Percentiles rank a stretch among this genome's conserved stretches.
Conservation (phyloP, 1,139 yeast species). For the Taiozyma sp. region DNA sequence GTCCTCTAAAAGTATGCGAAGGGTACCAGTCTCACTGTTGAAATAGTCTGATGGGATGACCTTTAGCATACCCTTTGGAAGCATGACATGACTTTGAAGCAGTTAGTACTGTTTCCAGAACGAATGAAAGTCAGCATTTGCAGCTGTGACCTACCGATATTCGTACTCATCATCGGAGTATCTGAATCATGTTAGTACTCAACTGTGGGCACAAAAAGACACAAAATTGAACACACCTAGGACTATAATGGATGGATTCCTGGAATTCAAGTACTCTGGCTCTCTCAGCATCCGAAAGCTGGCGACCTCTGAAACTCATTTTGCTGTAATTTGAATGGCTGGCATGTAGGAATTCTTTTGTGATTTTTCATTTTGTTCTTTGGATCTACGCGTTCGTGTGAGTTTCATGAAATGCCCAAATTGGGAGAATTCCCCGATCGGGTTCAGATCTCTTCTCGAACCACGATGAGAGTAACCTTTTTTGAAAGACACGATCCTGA, state of each 20-base stretch:
- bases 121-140: conserved; percentile 14
- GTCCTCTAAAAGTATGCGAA: conserved; percentile 85
- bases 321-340: neutral
- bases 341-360: neutral
- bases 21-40: conserved; percentile 91
- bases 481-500: neutral
- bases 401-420: conserved; percentile 1
- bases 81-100: conserved; percentile 75
- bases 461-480: neutral
- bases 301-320: conserved; percentile 45
- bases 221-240: conserved; percentile 38
- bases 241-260: conserved; percentile 92
- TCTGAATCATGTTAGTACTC: conserved; percentile 29
- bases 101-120: conserved; percentile 7
- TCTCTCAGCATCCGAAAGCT: conserved; percentile 77
- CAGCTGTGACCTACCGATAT: conserved; percentile 34
- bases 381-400: neutral
- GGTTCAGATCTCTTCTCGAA: neutral
- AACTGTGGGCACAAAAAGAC: neutral
- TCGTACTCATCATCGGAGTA: conserved; percentile 89
- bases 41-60: conserved; percentile 96
- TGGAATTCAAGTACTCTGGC: conserved; percentile 87
- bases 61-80: conserved; percentile 94
- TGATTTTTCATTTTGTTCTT: neutral
- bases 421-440: neutral